Base-by-base conservation (phyloP, 345 rosid genomes). In the Barbarea vulgaris region DNA sequence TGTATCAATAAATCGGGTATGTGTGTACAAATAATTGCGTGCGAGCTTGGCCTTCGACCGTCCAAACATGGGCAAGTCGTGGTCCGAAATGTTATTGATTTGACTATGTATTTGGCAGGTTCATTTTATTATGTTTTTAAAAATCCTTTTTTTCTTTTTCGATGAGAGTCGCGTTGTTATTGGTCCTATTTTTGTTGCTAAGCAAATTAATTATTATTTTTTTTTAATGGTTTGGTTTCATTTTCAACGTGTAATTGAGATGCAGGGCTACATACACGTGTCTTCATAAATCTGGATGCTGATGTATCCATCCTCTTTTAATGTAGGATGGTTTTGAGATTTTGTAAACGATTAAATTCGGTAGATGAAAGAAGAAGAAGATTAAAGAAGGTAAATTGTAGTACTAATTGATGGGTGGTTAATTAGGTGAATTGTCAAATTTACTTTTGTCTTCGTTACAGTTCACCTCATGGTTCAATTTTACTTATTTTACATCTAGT, bases 51-150 rank as follows among this genome's bases (percentile, higher is more conserved):
- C 33, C 33, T 36, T 67, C 18, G 36, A 67, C 78, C 60, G 78
- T 66, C 78, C 53, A 67, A 75, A 67, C 10, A 59, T 66, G 67
- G 50, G 13, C 50, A 56, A 46, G 78, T 74, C 67, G 67, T 41
- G 60, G 78, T 74, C 67, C 53, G 6, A 34, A 56, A 8, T 25
- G 39, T 61, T 41, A 44, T 56, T 66, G 22, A 33, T 13, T 54
- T 54, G 77, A 54, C 34, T n/a, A 64, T 46, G 31, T 57, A 34
- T 56, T 44, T 74, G 72, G 72, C 59, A 46, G 51, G 41, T 63
- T n/a, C 48, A 17, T 41, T 48, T 71, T 34, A 52, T 30, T n/a
- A 47, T 18, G 46, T 12, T 33, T 33, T 7, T 0, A 11, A 7
- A 4, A 19, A 31, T 24, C n/a, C 7, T 13, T 56, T 48, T 34